Conservation (phyloP, 805 yeast genomes). For the Kodamaea laetipori region DNA sequence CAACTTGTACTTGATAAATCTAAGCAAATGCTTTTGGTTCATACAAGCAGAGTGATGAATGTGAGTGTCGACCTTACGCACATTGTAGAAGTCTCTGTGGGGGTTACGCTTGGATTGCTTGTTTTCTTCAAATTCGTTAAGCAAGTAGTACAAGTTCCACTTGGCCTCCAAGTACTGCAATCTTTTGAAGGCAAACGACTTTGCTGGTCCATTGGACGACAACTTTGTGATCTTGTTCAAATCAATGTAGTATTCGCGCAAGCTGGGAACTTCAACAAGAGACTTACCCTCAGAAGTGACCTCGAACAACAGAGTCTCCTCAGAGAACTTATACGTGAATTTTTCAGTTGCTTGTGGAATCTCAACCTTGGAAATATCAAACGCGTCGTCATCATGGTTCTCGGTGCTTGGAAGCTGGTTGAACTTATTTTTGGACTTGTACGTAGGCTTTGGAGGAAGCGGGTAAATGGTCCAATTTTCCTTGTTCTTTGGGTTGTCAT, state of each 20-base stretch:
- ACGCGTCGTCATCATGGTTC: conserved; percentile 49
- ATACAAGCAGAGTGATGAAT: conserved; percentile 99
- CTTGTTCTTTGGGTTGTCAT: conserved; percentile 82
- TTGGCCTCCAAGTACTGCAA: conserved; percentile 93
- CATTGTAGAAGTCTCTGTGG: conserved; percentile 96
- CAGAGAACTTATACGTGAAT: conserved; percentile 50
- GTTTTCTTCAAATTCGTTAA: conserved; percentile 92
- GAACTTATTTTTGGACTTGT: conserved; percentile 59
- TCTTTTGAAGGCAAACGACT: conserved; percentile 93
- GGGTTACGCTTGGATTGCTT: conserved; percentile 90
- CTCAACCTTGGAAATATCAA: conserved; percentile 56
- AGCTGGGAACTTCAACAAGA: conserved; percentile 70
- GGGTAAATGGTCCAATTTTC: conserved; percentile 83
- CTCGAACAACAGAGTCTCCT: conserved; percentile 66
- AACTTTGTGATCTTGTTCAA: conserved; percentile 69
- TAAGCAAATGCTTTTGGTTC: conserved; percentile 94
- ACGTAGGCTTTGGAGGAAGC: conserved; percentile 87
- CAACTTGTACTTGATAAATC: conserved; percentile 93
- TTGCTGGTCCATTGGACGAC: conserved; percentile 93
- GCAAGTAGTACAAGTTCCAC: conserved; percentile 86
- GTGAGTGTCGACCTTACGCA: conserved; percentile 96
- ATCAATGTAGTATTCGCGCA: conserved; percentile 84
- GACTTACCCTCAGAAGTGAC: conserved; percentile 42
- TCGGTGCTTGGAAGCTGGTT: conserved; percentile 43
- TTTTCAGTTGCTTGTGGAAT: conserved; percentile 53